phyloP scores from a whole-genome alignment of 2,329 filamentous ascomycete genomes.

The Pestalotiopsis sp. region DNA sequence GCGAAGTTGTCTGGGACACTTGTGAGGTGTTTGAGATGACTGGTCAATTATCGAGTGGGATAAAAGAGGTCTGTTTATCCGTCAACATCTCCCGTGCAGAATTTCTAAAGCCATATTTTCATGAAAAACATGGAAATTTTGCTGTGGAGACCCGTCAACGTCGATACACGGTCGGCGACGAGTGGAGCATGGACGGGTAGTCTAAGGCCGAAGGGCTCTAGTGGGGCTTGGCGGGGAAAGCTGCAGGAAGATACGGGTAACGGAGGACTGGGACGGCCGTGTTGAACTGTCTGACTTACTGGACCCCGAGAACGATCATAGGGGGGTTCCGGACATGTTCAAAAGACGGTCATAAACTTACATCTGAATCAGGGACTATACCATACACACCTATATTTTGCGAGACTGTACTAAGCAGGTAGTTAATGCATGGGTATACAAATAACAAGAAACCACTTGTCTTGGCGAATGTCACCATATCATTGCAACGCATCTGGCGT shows the following conservation, averaged over 20 bases:
- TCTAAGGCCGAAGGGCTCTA: neutral
- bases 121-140: conserved; percentile 4
- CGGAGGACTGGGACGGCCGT: neutral
- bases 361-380: neutral
- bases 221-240: neutral
- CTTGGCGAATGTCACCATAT: neutral
- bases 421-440: no score
- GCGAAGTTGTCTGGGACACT: neutral
- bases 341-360: neutral
- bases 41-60: neutral
- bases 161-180: conserved; percentile 10
- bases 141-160: neutral
- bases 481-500: neutral
- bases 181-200: conserved; percentile 9
- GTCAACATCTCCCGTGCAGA: neutral
- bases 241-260: neutral
- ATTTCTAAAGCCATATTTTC: neutral
- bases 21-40: no score
- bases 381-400: neutral
- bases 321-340: neutral
- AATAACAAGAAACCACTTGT: no score
- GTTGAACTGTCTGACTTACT: no score
- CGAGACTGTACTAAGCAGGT: no score
- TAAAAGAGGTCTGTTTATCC: neutral
- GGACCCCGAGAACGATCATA: neutral